Conservation (phyloP, 345 rosid genomes). For the Noccaea bulbosa region DNA sequence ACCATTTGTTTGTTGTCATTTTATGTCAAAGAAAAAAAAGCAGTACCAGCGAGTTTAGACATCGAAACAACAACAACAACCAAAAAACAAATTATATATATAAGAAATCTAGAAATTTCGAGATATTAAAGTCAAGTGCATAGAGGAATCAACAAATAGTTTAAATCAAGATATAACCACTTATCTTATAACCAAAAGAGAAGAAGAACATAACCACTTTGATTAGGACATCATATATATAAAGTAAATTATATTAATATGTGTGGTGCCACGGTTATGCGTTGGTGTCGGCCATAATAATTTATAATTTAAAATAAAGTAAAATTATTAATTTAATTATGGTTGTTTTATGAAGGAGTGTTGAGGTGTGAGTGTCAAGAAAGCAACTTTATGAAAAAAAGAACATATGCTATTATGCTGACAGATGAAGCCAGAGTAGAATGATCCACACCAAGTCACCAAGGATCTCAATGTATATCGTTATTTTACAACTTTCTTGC, state of each 20-base stretch:
- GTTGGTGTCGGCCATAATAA: conserved; percentile 38
- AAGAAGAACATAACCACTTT: conserved; percentile 18
- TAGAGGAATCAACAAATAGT: neutral
- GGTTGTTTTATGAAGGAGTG: conserved; percentile 15
- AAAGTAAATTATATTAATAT: conserved; percentile 7
- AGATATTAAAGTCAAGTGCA: conserved; percentile 16
- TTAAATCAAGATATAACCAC: conserved; percentile 8
- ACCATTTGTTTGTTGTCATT: conserved; percentile 12
- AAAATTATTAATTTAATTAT: conserved; percentile 1
- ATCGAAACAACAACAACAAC: neutral
- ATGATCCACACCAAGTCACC: conserved; percentile 19
- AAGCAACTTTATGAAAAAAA: conserved; percentile 38
- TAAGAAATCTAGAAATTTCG: neutral
- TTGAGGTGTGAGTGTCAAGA: conserved; percentile 8
- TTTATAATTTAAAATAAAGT: neutral
- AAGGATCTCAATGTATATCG: neutral
- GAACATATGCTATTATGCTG: conserved; percentile 42
- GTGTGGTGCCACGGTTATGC: conserved; percentile 40
- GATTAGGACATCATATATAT: conserved; percentile 34
- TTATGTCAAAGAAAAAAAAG: conserved; percentile 3
- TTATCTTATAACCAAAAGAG: neutral
- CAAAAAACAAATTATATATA: neutral
- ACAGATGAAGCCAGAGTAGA: conserved; percentile 34
- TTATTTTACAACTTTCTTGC: conserved; percentile 32
- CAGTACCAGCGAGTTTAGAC: neutral